These are phyloP conservation scores for Ogataea neopini DNA, from an alignment of 805 yeast species.

Conservation along the genomic window DNA sequence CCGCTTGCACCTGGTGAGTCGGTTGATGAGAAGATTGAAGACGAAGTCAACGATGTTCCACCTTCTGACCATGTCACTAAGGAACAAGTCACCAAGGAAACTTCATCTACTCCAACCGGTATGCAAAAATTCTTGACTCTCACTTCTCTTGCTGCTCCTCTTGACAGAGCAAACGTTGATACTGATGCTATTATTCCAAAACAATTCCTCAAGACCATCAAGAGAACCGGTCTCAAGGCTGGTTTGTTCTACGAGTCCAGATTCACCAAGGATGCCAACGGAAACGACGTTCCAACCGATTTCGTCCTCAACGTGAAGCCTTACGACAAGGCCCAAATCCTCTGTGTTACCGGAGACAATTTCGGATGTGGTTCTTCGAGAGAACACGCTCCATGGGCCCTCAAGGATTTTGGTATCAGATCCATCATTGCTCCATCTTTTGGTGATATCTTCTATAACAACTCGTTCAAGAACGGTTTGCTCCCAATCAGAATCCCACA, in stretches of 20 bases:
- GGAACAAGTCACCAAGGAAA: conserved; percentile 34
- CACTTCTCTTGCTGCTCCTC: conserved; percentile 89
- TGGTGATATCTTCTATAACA: conserved; percentile 97
- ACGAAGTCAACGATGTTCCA: conserved; percentile 65
- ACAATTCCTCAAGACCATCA: conserved; percentile 96
- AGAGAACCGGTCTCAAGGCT: conserved; percentile 86
- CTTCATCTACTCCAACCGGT: conserved; percentile 44
- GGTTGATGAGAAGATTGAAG: conserved; percentile 47
- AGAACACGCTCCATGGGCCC: conserved; percentile 99
- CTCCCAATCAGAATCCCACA: conserved; percentile 90
- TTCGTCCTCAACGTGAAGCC: conserved; percentile 87
- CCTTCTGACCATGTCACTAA: conserved; percentile 44
- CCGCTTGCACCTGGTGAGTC: conserved; percentile 57
- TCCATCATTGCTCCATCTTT: conserved; percentile 96
- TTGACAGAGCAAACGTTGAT: conserved; percentile 93
- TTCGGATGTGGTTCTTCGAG: conserved; percentile 99
- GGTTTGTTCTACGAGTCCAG: conserved; percentile 94
- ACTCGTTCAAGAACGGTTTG: conserved; percentile 94
- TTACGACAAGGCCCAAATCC: conserved; percentile 73
- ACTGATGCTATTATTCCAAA: conserved; percentile 99
- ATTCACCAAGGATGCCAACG: conserved; percentile 65
- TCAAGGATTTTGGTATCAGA: conserved; percentile 95
- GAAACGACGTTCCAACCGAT: conserved; percentile 81
- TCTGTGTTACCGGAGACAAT: conserved; percentile 93
- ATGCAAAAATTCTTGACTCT: conserved; percentile 75